These are phyloP conservation scores for Phlegmacium glaucopus DNA, from an alignment of 768 basidiomycete genomes.

Conservation along the genomic window DNA sequence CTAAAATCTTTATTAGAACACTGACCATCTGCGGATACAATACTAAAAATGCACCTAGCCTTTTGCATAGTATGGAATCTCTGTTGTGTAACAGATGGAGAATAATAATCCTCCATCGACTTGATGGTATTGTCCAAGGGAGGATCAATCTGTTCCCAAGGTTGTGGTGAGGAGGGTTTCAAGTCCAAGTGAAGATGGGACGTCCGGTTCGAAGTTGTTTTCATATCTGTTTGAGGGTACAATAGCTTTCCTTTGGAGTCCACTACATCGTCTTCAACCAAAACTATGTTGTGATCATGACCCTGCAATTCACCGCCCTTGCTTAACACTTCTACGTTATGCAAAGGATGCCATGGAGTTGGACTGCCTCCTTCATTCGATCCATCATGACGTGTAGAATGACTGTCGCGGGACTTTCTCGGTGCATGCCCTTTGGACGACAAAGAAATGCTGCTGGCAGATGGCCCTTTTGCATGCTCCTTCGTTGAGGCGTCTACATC, in stretches of 20 bases:
- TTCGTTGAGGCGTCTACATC: constrained; percentile 12
- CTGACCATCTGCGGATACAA: constrained; percentile 6
- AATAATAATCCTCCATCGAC: constrained; percentile 37
- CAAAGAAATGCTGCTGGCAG: constrained; percentile 14
- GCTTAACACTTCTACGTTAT: constrained; percentile 2
- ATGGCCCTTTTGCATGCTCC: constrained; percentile 15
- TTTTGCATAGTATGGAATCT: constrained; percentile 43
- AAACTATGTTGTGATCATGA: neutral
- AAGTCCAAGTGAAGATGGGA: constrained; percentile 50
- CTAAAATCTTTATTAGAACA: constrained; percentile 13
- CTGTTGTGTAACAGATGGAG: constrained; percentile 34
- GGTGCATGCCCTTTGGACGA: constrained; percentile 1
- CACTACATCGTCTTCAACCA: neutral
- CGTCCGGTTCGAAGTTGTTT: constrained; percentile 30
- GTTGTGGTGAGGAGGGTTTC: constrained; percentile 53
- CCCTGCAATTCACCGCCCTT: constrained; percentile 1
- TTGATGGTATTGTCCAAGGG: constrained; percentile 39
- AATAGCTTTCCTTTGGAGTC: constrained; percentile 19
- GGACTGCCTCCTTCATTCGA: neutral
- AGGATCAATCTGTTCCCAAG: constrained; percentile 62
- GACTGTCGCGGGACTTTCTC: neutral
- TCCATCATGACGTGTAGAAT: neutral
- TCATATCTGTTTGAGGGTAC: constrained; percentile 8
- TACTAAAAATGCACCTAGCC: constrained; percentile 34
- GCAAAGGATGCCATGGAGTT: constrained; percentile 14